Conservation (phyloP, 768 basidiomycete species). For the Thelephora ganbajun region DNA sequence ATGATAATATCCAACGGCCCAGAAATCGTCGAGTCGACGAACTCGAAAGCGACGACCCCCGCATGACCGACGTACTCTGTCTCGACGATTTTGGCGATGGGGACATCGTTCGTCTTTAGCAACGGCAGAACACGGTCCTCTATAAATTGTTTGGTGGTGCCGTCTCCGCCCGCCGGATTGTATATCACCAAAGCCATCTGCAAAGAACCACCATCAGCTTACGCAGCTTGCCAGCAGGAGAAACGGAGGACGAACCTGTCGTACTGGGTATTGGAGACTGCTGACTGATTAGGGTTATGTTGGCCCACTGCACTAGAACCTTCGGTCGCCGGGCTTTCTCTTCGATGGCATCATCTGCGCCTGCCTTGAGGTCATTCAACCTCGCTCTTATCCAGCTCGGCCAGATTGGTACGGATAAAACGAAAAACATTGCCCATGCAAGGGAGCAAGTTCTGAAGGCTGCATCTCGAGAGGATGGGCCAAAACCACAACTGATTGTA, state of each 20-base stretch:
- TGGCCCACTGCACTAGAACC: too few relatives aligned
- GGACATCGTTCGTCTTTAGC: slow-evolving; percentile 27
- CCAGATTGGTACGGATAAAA: slow-evolving; percentile 54
- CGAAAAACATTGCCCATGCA: slow-evolving; percentile 70
- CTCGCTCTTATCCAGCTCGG: slow-evolving; percentile 88
- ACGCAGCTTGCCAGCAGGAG: too few relatives aligned
- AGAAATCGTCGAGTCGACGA: slow-evolving; percentile 19
- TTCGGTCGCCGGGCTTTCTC: background rate
- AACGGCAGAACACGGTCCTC: slow-evolving; percentile 49
- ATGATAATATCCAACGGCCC: slow-evolving; percentile 36
- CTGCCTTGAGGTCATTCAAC: slow-evolving; percentile 56
- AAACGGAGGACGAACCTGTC: too few relatives aligned
- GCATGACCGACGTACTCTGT: slow-evolving; percentile 46
- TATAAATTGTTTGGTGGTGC: slow-evolving; percentile 42
- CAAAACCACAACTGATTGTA: slow-evolving; percentile 60
- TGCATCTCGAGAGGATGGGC: slow-evolving; percentile 20
- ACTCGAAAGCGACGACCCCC: slow-evolving; percentile 28
- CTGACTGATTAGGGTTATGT: too few relatives aligned
- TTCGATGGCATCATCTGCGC: slow-evolving; percentile 11
- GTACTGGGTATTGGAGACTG: too few relatives aligned
- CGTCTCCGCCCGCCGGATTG: slow-evolving; percentile 64
- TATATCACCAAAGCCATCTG: slow-evolving; percentile 30
- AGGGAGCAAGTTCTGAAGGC: slow-evolving; percentile 68
- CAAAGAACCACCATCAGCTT: too few relatives aligned
- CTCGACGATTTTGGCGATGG: slow-evolving; percentile 25